Conservation (phyloP, 352 stramenopile genomes). For the Globisporangium lucens region DNA sequence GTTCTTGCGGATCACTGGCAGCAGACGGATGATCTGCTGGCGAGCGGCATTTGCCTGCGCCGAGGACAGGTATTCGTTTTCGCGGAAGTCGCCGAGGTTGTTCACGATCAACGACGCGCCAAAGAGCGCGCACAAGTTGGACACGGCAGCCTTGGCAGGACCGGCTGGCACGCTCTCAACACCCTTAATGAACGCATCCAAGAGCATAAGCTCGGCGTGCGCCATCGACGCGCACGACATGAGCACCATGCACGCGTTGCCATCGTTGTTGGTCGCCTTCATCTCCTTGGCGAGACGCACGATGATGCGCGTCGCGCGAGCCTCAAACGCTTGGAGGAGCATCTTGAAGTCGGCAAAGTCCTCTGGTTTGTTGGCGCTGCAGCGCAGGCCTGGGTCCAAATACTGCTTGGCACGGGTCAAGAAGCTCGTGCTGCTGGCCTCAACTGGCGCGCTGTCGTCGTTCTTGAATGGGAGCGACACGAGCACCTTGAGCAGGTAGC, state of each 20-base stretch:
- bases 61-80: constrained; percentile 37
- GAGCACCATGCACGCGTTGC: constrained; percentile 40
- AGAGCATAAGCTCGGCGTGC: constrained; percentile 30
- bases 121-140: constrained; percentile 27
- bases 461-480: background rate
- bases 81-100: constrained; percentile 38
- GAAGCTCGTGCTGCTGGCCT: background rate
- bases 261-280: constrained; percentile 6
- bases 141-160: constrained; percentile 16
- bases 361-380: constrained; percentile 11
- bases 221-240: constrained; percentile 36
- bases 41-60: constrained; percentile 23
- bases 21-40: constrained; percentile 22
- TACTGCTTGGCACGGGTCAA: constrained; percentile 3
- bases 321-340: constrained; percentile 28
- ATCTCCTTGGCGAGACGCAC: constrained; percentile 6
- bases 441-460: background rate
- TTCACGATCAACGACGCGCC: constrained; percentile 27
- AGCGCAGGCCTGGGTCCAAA: constrained; percentile 14
- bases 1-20: constrained; percentile 35
- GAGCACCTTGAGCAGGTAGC: constrained; percentile 48
- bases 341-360: constrained; percentile 28
- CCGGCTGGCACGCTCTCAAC: constrained; percentile 17
- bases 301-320: constrained; percentile 22
- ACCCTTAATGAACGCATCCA: constrained; percentile 23